Evolutionary conservation across 2,329 filamentous ascomycete species (phyloP).

Genomic region (Acephala macrosclerotiorum): DNA sequence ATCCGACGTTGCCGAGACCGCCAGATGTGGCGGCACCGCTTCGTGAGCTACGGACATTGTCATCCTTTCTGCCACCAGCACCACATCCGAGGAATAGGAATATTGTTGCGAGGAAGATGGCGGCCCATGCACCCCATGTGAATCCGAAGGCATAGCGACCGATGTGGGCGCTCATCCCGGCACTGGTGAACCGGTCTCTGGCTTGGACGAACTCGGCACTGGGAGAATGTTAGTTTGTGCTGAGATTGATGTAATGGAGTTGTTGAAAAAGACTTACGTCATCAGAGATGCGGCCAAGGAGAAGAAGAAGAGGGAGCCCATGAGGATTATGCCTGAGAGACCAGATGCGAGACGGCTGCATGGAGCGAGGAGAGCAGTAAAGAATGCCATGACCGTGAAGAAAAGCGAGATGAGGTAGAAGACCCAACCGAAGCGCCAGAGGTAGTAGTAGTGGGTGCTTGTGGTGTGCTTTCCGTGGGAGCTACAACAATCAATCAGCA

Average conservation of each 20-base stretch:
- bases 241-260: background rate
- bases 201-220: constrained; percentile 72
- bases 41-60: constrained; percentile 26
- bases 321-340: constrained; percentile 64
- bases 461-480: constrained; percentile 63
- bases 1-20: constrained; percentile 48
- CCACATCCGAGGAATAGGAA: constrained; percentile 70
- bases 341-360: constrained; percentile 75
- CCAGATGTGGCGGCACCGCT: background rate
- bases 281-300: constrained; percentile 72
- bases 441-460: constrained; percentile 73
- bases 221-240: constrained; percentile 27
- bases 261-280: constrained; percentile 64
- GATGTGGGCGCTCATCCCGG: constrained; percentile 63
- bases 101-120: constrained; percentile 69
- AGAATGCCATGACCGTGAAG: constrained; percentile 74
- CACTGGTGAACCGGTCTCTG: constrained; percentile 68
- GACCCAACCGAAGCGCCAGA: constrained; percentile 92
- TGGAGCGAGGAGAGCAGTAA: constrained; percentile 72
- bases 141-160: constrained; percentile 78
- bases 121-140: constrained; percentile 75
- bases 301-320: constrained; percentile 73
- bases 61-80: constrained; percentile 49
- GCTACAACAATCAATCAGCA: constrained; percentile 45
- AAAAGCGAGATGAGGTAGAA: constrained; percentile 87